A percentile compares a stretch with the other conserved stretches of the same genome.
Conservation (phyloP, 768 basidiomycete species). For the Kwoniella europaea region DNA sequence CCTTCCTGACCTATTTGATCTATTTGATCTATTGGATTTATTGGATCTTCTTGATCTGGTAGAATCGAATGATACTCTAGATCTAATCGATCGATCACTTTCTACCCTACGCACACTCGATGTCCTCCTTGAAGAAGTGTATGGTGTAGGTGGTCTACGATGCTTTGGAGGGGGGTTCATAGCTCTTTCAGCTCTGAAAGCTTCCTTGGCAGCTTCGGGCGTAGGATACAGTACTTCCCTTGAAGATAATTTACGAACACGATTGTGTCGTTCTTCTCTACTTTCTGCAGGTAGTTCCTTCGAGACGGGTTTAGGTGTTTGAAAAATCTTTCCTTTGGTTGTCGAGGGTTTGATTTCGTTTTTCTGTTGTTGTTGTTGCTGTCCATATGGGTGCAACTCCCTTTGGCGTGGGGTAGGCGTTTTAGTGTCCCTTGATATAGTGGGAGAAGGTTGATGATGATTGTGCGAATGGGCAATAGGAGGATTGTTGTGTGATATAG, state of each 20-base stretch:
- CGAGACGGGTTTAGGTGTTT: slow-evolving; percentile 5
- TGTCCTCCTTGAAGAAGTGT: slow-evolving; percentile 22
- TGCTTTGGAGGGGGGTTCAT: slow-evolving; percentile 18
- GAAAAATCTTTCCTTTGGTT: not conserved
- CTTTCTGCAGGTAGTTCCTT: slow-evolving; percentile 5
- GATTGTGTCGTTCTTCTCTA: slow-evolving; percentile 12
- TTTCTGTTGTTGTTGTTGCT: not conserved
- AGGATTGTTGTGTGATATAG: not conserved
- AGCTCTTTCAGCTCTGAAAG: slow-evolving; percentile 37
- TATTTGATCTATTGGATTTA: slow-evolving; percentile 9
- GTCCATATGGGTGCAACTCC: not conserved
- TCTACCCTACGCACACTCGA: slow-evolving; percentile 4
- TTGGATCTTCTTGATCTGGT: slow-evolving; percentile 12
- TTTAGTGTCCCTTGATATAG: not conserved
- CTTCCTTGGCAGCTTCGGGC: slow-evolving; percentile 38
- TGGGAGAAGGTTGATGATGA: not conserved
- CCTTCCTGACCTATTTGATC: not conserved
- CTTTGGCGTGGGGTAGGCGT: not conserved
- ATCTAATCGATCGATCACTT: slow-evolving; percentile 29
- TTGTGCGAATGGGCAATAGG: not conserved
- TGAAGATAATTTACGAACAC: slow-evolving; percentile 26
- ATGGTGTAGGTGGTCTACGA: slow-evolving; percentile 44
- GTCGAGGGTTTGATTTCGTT: not conserved
- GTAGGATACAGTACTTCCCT: slow-evolving; percentile 42
- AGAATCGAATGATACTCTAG: slow-evolving; percentile 41